phyloP scores from a whole-genome alignment of 352 stramenopile species.

The Plasmopara halstedii region DNA sequence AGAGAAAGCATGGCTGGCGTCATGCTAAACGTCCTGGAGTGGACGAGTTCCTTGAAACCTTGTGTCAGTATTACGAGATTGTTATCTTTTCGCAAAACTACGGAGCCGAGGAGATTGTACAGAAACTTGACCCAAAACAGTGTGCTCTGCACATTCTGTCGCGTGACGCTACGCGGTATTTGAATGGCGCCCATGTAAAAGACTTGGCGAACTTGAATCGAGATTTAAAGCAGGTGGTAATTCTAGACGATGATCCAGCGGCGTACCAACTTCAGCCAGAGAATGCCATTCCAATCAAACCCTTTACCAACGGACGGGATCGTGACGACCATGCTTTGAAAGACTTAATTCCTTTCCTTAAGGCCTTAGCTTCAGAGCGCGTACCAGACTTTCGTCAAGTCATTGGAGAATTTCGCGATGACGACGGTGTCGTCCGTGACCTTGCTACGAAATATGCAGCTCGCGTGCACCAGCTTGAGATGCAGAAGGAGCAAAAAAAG shows the following conservation, averaged over 20 bases:
- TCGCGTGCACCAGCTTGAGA: slow-evolving; percentile 68
- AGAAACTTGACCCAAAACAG: slow-evolving; percentile 78
- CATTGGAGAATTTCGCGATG: slow-evolving; percentile 71
- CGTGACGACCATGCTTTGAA: slow-evolving; percentile 71
- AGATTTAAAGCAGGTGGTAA: slow-evolving; percentile 70
- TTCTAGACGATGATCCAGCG: slow-evolving; percentile 74
- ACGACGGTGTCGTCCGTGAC: slow-evolving; percentile 73
- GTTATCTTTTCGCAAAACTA: slow-evolving; percentile 85
- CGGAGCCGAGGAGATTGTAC: slow-evolving; percentile 70
- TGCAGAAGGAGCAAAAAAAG: slow-evolving; percentile 74
- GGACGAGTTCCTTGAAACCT: slow-evolving; percentile 78
- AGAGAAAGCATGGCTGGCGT: slow-evolving; percentile 84
- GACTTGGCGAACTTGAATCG: slow-evolving; percentile 76
- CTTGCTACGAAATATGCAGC: slow-evolving; percentile 69
- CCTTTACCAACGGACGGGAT: slow-evolving; percentile 75
- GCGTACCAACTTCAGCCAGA: slow-evolving; percentile 80
- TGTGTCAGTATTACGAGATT: slow-evolving; percentile 85
- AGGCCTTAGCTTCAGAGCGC: slow-evolving; percentile 68
- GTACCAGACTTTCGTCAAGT: slow-evolving; percentile 72
- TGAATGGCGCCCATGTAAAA: slow-evolving; percentile 80
- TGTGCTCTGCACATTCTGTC: slow-evolving; percentile 76
- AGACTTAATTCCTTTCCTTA: slow-evolving; percentile 81
- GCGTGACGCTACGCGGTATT: slow-evolving; percentile 73
- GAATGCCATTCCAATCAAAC: slow-evolving; percentile 73
- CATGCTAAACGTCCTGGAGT: slow-evolving; percentile 81